Conservation (phyloP, 2,329 filamentous ascomycete genomes). For the Beauveria varroae region DNA sequence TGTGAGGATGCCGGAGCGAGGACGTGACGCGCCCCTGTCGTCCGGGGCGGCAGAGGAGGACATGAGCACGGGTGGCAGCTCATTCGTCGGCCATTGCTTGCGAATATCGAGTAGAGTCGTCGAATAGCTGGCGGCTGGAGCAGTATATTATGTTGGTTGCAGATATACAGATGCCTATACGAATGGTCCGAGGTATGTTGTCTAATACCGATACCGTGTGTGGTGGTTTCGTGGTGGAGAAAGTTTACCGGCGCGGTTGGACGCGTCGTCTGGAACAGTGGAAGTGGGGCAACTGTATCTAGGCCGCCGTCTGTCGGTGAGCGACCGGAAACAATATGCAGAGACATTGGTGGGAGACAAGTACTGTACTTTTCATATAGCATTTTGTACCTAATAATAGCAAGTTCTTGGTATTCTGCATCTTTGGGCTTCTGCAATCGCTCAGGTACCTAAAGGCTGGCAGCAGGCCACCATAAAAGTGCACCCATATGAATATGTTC, state of each 20-base stretch:
- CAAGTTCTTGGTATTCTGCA: not conserved
- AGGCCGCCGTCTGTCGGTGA: not conserved
- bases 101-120: not conserved
- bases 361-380: not conserved
- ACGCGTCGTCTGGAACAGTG: not conserved
- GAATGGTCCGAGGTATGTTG: not conserved
- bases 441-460: too few species aligned
- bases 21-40: constrained; percentile 44
- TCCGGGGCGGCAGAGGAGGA: constrained; percentile 25
- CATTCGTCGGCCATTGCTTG: constrained; percentile 5
- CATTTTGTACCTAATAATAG: not conserved
- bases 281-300: not conserved
- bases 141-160: not conserved
- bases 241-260: not conserved
- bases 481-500: too few species aligned
- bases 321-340: not conserved
- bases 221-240: constrained; percentile 2
- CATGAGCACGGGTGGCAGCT: constrained; percentile 17
- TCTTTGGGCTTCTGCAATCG: not conserved
- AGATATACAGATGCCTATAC: not conserved
- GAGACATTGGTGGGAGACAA: not conserved
- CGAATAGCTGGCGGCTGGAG: not conserved
- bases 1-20: constrained; percentile 33
- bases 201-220: not conserved
- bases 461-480: too few species aligned